Base-by-base conservation (phyloP, 2,329 filamentous ascomycete genomes). In the Didymellaceae sp. region DNA sequence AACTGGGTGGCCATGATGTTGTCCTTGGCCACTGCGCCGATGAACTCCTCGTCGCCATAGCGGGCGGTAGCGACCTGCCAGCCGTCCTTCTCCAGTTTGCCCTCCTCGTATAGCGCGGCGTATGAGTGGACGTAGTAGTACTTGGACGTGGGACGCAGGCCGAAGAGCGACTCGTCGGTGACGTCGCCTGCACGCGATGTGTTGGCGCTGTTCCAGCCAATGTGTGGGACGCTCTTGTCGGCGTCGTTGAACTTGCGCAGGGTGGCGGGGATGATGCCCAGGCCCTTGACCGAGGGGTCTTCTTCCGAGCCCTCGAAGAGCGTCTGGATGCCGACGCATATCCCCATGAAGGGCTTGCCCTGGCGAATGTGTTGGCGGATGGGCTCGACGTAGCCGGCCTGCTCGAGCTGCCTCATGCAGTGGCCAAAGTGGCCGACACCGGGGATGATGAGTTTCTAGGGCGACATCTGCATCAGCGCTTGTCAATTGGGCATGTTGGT, bases 41-140 rank as follows among this genome's bases (percentile, higher is more conserved):
- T 86, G 68, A 99, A 99, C 28, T 88, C 88, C 76, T 99, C 91
- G 11, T 83, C 78, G 24, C 92, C 92, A 73, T 99, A 99, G 13
- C 83, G 86, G 14, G 87, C 92, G 2, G 90, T 96, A 1, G 94
- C 94, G n/a, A 97, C 88, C 7, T 86, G 85, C 93, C 94, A 99
- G 20, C 93, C 94, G 25, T 88, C 82, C 46, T 80, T 79, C 74
- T 97, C 91, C 10, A 97, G 80, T 58, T 87, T 81, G 26, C 88
- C 90, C 35, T 82, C 75, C 43, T 77, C 76, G 72, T 97, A 96
- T 3, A 87, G 87, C 20, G 86, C 87, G 50, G 91, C 92, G 76
- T 94, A 99, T 2, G 91, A 92, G 80, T 99, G 94, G 48, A 99
- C 93, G 70, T 99, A 99, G 78, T 99, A 99, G 80, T 99, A 99